These are phyloP conservation scores for Penicillium frequentans DNA, from an alignment of 2,329 filamentous ascomycete genomes.

Conservation along the genomic window DNA sequence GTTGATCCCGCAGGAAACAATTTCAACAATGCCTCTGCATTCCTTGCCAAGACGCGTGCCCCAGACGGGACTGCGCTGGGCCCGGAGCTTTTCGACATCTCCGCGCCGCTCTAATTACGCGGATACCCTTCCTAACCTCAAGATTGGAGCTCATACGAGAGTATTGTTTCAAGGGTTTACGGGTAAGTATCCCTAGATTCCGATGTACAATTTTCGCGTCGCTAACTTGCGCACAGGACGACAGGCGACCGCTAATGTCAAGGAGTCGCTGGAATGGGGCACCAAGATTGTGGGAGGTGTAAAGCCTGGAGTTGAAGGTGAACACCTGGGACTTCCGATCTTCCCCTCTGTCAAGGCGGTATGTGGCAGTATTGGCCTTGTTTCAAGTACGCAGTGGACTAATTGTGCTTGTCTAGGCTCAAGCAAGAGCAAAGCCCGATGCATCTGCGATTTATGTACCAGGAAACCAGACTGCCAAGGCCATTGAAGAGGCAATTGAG, in stretches of 20 bases:
- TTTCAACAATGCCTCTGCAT: constrained; percentile 16
- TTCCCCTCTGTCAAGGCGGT: constrained; percentile 66
- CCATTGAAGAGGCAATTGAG: constrained; percentile 78
- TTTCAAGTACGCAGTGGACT: background rate
- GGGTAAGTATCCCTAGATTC: constrained; percentile 39
- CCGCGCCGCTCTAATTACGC: constrained; percentile 46
- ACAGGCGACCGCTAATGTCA: constrained; percentile 69
- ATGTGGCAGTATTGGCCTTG: constrained; percentile 2
- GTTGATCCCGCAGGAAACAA: background rate
- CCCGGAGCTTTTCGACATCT: constrained; percentile 34
- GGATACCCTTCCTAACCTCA: constrained; percentile 65
- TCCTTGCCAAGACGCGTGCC: constrained; percentile 22
- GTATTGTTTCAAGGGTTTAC: constrained; percentile 74
- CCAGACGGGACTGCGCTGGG: constrained; percentile 5
- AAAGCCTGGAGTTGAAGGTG: constrained; percentile 67
- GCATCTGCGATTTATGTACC: constrained; percentile 79
- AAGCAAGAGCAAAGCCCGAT: constrained; percentile 69
- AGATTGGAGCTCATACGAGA: constrained; percentile 64
- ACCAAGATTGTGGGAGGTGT: constrained; percentile 80
- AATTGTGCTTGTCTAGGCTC: constrained; percentile 51
- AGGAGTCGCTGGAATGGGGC: constrained; percentile 73
- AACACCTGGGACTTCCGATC: constrained; percentile 72
- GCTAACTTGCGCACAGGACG: constrained; percentile 26
- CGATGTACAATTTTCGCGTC: constrained; percentile 1
- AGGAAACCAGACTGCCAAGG: constrained; percentile 68